Evolutionary conservation across 768 basidiomycete species (phyloP).

Genomic region (Podaxis rugospora): DNA sequence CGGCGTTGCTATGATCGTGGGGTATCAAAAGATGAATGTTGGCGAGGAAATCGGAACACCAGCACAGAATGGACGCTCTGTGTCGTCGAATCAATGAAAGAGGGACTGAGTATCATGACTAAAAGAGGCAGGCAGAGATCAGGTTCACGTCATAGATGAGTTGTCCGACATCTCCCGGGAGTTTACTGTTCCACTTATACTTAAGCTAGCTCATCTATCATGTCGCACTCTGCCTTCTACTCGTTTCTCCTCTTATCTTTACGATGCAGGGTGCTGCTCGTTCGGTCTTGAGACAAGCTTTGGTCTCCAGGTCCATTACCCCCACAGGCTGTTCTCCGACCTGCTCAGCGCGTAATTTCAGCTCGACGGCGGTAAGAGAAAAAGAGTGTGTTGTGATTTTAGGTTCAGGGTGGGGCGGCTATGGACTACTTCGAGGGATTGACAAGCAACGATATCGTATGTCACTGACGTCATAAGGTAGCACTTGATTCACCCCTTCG

Average conservation of each 20-base stretch:
- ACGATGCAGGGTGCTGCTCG: neutral
- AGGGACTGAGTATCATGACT: neutral
- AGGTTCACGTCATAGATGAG: constrained; percentile 1
- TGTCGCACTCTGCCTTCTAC: neutral
- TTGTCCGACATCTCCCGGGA: constrained; percentile 3
- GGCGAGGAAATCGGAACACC: neutral
- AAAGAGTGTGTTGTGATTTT: constrained; percentile 58
- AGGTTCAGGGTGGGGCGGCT: constrained; percentile 79
- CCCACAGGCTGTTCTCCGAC: neutral
- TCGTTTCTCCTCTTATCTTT: neutral
- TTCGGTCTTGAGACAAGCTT: neutral
- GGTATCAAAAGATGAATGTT: neutral
- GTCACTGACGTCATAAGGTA: constrained; percentile 2
- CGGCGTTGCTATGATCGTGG: too few relatives aligned
- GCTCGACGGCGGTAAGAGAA: constrained; percentile 28
- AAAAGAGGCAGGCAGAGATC: neutral
- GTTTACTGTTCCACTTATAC: neutral
- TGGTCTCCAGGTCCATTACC: neutral
- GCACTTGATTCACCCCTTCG: neutral
- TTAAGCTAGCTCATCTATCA: neutral
- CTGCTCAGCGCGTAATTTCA: constrained; percentile 27
- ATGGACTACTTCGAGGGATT: constrained; percentile 58
- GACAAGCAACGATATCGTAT: constrained; percentile 72
- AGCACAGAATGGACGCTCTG: neutral
- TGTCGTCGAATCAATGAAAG: neutral